A percentile compares a stretch with the other conserved stretches of the same genome.
Evolutionary conservation across 768 basidiomycete genomes (phyloP).

Genomic region (Phylloporus arenicola): DNA sequence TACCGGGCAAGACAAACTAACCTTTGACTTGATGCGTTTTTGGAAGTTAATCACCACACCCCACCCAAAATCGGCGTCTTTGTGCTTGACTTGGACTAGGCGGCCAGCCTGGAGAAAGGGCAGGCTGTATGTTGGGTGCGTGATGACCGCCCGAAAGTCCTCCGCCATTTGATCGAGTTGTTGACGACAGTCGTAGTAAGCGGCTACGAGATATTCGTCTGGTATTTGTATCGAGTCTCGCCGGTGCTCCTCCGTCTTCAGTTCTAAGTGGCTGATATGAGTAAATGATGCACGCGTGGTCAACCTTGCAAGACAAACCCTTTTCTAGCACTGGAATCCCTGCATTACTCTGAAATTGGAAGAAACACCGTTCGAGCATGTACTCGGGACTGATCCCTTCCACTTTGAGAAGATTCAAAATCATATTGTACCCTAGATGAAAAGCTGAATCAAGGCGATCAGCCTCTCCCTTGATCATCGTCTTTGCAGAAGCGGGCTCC

Average conservation of each 20-base stretch:
- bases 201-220: conserved; percentile 75
- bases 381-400: conserved; percentile 97
- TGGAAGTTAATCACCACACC: conserved; percentile 90
- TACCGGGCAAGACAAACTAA: conserved; percentile 21
- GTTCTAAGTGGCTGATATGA: conserved; percentile 44
- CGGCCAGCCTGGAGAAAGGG: conserved; percentile 92
- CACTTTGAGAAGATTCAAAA: conserved; percentile 96
- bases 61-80: conserved; percentile 92
- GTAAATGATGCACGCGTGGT: background rate
- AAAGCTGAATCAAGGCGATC: conserved; percentile 97
- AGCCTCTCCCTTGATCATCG: conserved; percentile 97
- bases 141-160: conserved; percentile 89
- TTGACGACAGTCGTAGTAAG: conserved; percentile 91
- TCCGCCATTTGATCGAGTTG: conserved; percentile 85
- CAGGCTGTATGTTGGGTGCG: conserved; percentile 90
- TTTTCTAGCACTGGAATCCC: conserved; percentile 83
- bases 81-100: conserved; percentile 85
- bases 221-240: conserved; percentile 65
- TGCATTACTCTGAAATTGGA: conserved; percentile 94
- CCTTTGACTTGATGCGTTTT: conserved; percentile 82
- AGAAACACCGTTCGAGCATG: conserved; percentile 97
- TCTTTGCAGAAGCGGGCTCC: conserved; percentile 86
- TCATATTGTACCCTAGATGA: conserved; percentile 98
- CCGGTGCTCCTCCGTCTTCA: conserved; percentile 65
- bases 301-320: conserved; percentile 44